Evolutionary conservation across 352 stramenopile species (phyloP).

Genomic region (Thalassiosira sp.): DNA sequence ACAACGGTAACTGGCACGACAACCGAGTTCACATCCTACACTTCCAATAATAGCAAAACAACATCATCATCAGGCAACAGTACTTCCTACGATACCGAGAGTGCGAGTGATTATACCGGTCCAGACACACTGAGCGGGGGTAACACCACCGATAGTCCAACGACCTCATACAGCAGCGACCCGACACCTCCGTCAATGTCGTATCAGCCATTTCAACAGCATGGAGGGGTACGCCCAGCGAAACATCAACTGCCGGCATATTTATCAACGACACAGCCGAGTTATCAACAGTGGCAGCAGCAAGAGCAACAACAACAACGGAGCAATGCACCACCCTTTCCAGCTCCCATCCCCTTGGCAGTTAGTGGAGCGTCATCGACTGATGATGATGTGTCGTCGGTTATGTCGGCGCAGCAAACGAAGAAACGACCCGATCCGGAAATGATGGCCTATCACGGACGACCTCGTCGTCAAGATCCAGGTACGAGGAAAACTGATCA

Average conservation of each 20-base stretch:
- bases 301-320: background rate
- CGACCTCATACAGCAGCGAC: background rate
- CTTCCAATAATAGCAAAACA: background rate
- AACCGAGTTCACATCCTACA: background rate
- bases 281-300: background rate
- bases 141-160: background rate
- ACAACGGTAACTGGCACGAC: background rate
- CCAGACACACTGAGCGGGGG: constrained; percentile 2
- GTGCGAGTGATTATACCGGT: background rate
- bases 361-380: no score
- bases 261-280: no score
- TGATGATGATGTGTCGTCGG: no score
- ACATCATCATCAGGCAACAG: no score
- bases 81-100: background rate
- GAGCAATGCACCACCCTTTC: no score
- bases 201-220: constrained; percentile 11
- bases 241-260: background rate
- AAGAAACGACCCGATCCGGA: no score
- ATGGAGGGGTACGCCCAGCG: background rate
- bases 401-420: no score
- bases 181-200: background rate
- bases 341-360: no score
- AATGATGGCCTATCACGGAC: no score
- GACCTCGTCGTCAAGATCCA: no score
- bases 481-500: no score